Conservation (phyloP, 441 rosid genomes). For the Iberis amara region DNA sequence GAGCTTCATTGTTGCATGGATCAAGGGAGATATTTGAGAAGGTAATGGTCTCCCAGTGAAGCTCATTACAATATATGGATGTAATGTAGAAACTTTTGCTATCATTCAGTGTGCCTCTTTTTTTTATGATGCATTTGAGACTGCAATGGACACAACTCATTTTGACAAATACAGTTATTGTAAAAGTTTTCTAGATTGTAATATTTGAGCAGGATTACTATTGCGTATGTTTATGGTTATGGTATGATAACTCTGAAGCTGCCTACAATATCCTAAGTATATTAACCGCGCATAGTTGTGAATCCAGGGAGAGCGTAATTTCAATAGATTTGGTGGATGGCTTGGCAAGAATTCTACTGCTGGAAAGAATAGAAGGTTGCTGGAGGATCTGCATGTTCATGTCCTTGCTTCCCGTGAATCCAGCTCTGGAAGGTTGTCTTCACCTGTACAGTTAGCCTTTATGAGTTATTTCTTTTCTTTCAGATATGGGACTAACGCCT, state of each 20-base stretch:
- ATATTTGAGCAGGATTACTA: constrained; percentile 15
- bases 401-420: constrained; percentile 90
- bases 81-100: constrained; percentile 11
- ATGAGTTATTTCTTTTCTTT: constrained; percentile 10
- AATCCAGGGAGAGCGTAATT: constrained; percentile 87
- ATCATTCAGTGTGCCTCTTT: constrained; percentile 10
- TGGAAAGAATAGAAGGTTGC: constrained; percentile 77
- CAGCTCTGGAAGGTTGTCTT: constrained; percentile 60
- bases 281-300: constrained; percentile 21
- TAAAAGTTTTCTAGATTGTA: constrained; percentile 5
- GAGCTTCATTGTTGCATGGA: constrained; percentile 87
- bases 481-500: neutral
- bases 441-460: constrained; percentile 9
- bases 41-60: constrained; percentile 42
- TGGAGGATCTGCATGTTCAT: constrained; percentile 93
- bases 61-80: constrained; percentile 3
- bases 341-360: constrained; percentile 92
- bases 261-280: constrained; percentile 6
- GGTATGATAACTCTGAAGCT: constrained; percentile 6
- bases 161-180: constrained; percentile 2
- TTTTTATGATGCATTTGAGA: constrained; percentile 2
- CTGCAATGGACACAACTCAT: constrained; percentile 17
- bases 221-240: constrained; percentile 16
- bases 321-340: constrained; percentile 96
- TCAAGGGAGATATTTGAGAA: constrained; percentile 75